phyloP scores from a whole-genome alignment of 108 stramenopile genomes.

The Mediolabrus comicus region DNA sequence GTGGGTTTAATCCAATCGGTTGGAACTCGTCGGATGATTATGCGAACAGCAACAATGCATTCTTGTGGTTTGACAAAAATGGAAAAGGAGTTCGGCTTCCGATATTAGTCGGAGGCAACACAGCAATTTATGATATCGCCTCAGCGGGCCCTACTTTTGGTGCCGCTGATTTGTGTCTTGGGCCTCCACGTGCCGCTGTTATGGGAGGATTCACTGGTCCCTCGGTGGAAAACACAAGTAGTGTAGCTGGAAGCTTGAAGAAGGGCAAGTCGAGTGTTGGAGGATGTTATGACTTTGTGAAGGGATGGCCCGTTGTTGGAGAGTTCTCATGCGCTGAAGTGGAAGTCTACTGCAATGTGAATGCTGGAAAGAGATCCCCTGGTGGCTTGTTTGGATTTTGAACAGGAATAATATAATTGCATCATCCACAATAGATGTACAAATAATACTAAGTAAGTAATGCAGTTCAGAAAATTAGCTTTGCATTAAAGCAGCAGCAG shows the following conservation, averaged over 20 bases:
- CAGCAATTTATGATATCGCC: constrained; percentile 82
- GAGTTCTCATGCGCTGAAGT: constrained; percentile 57
- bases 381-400: constrained; percentile 38
- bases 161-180: constrained; percentile 67
- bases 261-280: constrained; percentile 56
- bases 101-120: constrained; percentile 63
- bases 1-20: constrained; percentile 75
- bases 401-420: too few species aligned
- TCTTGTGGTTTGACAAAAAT: constrained; percentile 62
- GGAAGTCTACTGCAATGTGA: constrained; percentile 75
- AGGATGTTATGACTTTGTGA: constrained; percentile 50
- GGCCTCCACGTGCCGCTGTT: constrained; percentile 67
- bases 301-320: constrained; percentile 71
- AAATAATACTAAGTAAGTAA: too few species aligned
- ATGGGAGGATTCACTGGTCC: constrained; percentile 88
- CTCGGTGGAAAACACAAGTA: constrained; percentile 60
- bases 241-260: constrained; percentile 60
- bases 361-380: constrained; percentile 27
- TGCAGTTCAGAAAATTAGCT: too few species aligned
- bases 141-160: constrained; percentile 80
- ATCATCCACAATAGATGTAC: too few species aligned
- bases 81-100: constrained; percentile 40
- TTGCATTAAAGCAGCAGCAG: too few species aligned
- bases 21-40: constrained; percentile 83
- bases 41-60: constrained; percentile 60